Evolutionary conservation across 371 early-diverging fungal species (phyloP), one percentile per base, ranked within the genome.

Genomic region (Umbelopsis sp.): DNA sequence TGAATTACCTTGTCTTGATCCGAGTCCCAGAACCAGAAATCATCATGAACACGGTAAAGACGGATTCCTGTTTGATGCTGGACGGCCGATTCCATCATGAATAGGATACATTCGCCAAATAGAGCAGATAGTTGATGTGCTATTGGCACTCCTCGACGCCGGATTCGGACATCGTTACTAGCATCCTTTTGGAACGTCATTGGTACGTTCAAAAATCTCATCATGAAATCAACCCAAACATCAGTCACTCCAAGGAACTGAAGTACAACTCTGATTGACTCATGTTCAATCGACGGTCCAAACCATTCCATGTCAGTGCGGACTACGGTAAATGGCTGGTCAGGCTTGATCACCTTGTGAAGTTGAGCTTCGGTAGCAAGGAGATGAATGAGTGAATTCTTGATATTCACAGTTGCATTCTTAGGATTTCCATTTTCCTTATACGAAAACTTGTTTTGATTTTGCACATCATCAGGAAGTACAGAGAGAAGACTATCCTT

Each of bases 271-370:
- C n/a, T 50, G 12, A 72, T 29, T 1, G 65, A n/a, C 12, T 48
- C 65, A 37, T 72, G 72, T 32, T 65, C 65, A 18, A 72, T 53
- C 14, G 72, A 72, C 3, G 72, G 69, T 8, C 72, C 72, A 45
- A 69, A 72, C 50, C 63, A 69, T 29, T 70, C 69, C 57, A 72
- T 48, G 29, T 72, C 72, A 29, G 72, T 65, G 4, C 72, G 72
- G 9, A 69, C 71, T 1, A 72, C 69, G 0, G 65, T 65, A 22
- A 72, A 69, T 12, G 51, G 63, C 20, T 32, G 12, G 3, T 22
- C 37, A 48, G 69, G 65, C 9, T 45, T n/a, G 4, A 50, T 11
- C 12, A 20, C 32, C 65, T 53, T 52, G 66, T 68, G 65, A 4
- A 69, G 20, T n/a, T 66, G 65, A 16, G 72, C 72, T 25, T 72